Evolutionary conservation across 2,329 filamentous ascomycete species (phyloP), one percentile per base, ranked within the genome.

Genomic region (Bipolaris cookei): DNA sequence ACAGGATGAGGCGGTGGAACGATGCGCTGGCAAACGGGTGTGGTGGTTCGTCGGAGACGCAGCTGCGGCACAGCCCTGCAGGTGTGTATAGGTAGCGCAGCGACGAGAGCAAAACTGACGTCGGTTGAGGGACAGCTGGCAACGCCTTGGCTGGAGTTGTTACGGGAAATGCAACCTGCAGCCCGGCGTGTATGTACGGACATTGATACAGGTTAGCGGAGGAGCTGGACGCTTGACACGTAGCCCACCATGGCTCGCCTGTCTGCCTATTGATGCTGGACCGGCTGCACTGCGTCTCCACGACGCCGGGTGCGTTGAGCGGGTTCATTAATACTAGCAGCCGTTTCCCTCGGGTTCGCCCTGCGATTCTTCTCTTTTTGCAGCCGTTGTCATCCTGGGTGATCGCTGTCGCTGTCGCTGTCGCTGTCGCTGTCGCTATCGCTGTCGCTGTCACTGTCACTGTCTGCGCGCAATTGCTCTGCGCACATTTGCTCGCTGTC

Each of bases 251-350:
- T 63, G 59, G 67, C 70, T 73, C 71, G 70, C 68, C 62, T 67
- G 61, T 61, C 70, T 76, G 74, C 72, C 76, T 54, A 74, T 75
- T 76, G 73, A 75, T 70, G 73, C 74, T 75, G 72, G 69, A 72
- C 68, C 71, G 28, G 10, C 28, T 76, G 73, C 73, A 73, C 67
- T 67, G 64, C 70, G 69, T 69, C 66, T 65, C 71, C 72, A 72
- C 66, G 61, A 59, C 54, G 59, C 64, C 64, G 71, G 74, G 67
- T 65, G 68, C 63, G 67, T 64, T 64, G 57, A 58, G 59, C 63
- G 68, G 67, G 66, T 69, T 74, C 13, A 23, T 42, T 42, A 71
- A 71, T 70, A 72, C 70, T 71, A 70, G 58, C 64, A 68, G 62
- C 59, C 62, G 61, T 60, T 62, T 51, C 64, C 62, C 65, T 51